Evolutionary conservation across 495 filamentous ascomycete species (phyloP), one percentile per base, ranked within the genome.

Genomic region (Glutinoglossum americanum): DNA sequence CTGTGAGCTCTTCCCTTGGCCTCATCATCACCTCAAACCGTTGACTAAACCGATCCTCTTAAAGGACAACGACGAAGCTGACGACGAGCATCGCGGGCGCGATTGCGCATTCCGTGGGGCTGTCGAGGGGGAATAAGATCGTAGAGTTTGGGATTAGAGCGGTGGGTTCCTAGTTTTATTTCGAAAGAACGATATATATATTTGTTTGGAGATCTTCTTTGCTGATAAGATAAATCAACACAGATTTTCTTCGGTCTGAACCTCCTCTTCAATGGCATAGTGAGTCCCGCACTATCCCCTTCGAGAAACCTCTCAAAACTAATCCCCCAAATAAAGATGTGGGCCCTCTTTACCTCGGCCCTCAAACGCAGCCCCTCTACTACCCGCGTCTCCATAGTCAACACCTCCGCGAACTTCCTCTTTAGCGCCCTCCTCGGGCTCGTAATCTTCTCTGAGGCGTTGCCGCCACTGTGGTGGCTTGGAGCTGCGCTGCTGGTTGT

Each of bases 371-470:
- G 83, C 0, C 73, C 82, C 37, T 93, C 87, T 0, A 94, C 92
- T 7, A 89, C 86, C 0, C 88, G 89, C 62, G 92, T 94, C 47
- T 85, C 82, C 35, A 84, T 98, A 66, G 82, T 95, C 60, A 98
- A 98, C 65, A 95, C 90, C 3, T 84, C 84, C 26, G 73, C 85
- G 13, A 98, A 98, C 72, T 98, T 98, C 72, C 71, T 96, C 62
- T 64, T 92, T 56, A 95, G 90, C 0, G 92, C 92, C 10, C 53
- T 97, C n/a, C 69, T 94, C 26, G 89, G 92, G 0, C 77, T 78
- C 64, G 56, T 80, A 51, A 76, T 93, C 5, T 93, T 93, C 66
- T 64, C 72, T 21, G 87, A 93, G 70, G 64, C 68, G 6, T 71
- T 93, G 48, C 80, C 81, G 9, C 81, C 80, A 37, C 69, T 92